Evolutionary conservation across 805 yeast species (phyloP).

Genomic region (Teunomyces gatunensis): DNA sequence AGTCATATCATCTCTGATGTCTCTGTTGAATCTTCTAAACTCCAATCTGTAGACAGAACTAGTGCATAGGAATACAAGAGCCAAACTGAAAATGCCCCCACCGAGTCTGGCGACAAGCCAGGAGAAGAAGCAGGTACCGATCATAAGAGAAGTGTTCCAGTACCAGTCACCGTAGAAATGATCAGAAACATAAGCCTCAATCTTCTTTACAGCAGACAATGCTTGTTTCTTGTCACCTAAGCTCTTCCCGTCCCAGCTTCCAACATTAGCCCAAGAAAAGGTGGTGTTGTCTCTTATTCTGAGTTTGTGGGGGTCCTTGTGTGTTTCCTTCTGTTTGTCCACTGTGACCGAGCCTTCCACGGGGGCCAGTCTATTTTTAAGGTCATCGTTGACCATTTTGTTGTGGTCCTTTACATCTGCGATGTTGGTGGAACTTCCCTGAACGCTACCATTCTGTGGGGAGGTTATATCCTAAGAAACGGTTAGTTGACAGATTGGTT

Average conservation of each 20-base stretch:
- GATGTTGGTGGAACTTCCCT: slow-evolving; percentile 3
- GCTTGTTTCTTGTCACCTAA: slow-evolving; percentile 23
- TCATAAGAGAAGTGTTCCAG: slow-evolving; percentile 60
- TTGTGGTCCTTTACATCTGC: slow-evolving; percentile 13
- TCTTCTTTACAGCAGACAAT: slow-evolving; percentile 26
- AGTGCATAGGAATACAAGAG: slow-evolving; percentile 57
- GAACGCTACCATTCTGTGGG: not conserved
- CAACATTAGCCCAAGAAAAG: slow-evolving; percentile 42
- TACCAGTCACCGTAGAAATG: slow-evolving; percentile 71
- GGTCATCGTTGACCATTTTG: slow-evolving; percentile 10
- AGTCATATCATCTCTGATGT: slow-evolving; percentile 72
- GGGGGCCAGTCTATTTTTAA: slow-evolving; percentile 13
- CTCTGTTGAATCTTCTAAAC: slow-evolving; percentile 70
- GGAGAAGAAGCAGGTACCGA: slow-evolving; percentile 71
- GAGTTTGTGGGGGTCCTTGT: slow-evolving; percentile 11
- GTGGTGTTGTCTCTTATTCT: slow-evolving; percentile 28
- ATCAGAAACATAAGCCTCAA: slow-evolving; percentile 63
- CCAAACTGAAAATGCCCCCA: slow-evolving; percentile 61
- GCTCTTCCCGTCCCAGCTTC: slow-evolving; percentile 30
- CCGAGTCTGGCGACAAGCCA: slow-evolving; percentile 66
- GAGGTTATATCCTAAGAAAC: not conserved
- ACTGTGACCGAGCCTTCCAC: slow-evolving; percentile 11
- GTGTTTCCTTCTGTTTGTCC: not conserved
- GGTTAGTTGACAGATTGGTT: not conserved
- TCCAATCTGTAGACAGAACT: slow-evolving; percentile 70